A percentile compares a stretch with the other conserved stretches of the same genome.
Conservation (phyloP, 192 early-diverging fungal genomes). For the Phlyctochytrium planicorne region DNA sequence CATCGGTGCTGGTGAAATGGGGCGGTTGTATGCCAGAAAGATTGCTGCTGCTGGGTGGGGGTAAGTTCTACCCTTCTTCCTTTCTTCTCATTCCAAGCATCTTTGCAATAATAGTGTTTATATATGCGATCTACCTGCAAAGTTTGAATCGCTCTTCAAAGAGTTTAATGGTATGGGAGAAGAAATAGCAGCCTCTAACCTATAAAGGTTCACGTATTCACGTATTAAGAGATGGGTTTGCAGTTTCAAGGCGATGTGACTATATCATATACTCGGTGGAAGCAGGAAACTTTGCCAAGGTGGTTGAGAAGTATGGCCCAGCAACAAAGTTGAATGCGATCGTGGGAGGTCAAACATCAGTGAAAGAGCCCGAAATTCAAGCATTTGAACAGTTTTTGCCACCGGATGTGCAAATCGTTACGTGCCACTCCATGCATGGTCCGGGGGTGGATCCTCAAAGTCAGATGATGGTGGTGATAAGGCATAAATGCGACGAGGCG, state of each 20-base stretch:
- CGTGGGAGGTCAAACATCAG: conserved; percentile 89
- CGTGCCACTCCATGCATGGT: conserved; percentile 95
- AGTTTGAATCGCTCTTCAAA: conserved; percentile 64
- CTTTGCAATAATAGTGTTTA: conserved; percentile 66
- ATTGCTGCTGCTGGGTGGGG: conserved; percentile 80
- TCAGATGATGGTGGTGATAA: conserved; percentile 2
- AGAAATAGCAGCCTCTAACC: too few relatives aligned
- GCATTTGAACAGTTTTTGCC: conserved; percentile 89
- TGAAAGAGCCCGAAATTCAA: conserved; percentile 89
- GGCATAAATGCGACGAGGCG: too few relatives aligned
- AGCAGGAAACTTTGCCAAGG: conserved; percentile 79
- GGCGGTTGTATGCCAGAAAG: conserved; percentile 76
- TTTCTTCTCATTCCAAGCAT: neutral
- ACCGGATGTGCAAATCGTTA: conserved; percentile 88
- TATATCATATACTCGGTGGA: conserved; percentile 95
- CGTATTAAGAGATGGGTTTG: conserved; percentile 78
- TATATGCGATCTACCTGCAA: conserved; percentile 82
- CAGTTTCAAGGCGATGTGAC: conserved; percentile 80
- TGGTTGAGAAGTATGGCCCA: conserved; percentile 79
- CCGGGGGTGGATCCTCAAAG: conserved; percentile 73
- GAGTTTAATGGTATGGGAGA: conserved; percentile 59
- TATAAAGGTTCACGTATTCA: conserved; percentile 44
- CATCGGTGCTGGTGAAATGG: conserved; percentile 94
- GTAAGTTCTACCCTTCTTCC: conserved; percentile 40
- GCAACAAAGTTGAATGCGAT: conserved; percentile 87